Evolutionary conservation across 2,329 filamentous ascomycete species (phyloP).

Genomic region (Sporothrix schenckii): DNA sequence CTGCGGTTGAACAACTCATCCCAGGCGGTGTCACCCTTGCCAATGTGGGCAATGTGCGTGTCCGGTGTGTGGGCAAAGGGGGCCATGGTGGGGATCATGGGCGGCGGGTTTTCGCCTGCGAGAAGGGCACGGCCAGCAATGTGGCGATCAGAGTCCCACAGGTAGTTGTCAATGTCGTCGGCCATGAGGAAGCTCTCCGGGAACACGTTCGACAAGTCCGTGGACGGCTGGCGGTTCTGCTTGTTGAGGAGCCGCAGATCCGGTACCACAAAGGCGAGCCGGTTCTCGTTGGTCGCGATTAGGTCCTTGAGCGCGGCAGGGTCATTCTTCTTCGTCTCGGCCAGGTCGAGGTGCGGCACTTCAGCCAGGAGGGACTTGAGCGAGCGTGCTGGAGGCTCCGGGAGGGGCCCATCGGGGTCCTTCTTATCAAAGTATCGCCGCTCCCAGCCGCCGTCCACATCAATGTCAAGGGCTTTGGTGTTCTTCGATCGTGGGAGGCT

Average conservation of each 20-base stretch:
- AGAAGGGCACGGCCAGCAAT: conserved; percentile 51
- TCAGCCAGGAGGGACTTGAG: conserved; percentile 55
- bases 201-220: conserved; percentile 40
- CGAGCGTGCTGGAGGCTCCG: conserved; percentile 53
- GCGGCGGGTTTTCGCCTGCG: conserved; percentile 38
- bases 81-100: conserved; percentile 54
- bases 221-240: conserved; percentile 39
- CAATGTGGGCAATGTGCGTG: conserved; percentile 35
- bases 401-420: conserved; percentile 79
- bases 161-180: conserved; percentile 73
- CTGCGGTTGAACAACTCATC: conserved; percentile 42
- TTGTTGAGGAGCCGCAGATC: conserved; percentile 47
- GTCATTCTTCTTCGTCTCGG: conserved; percentile 63
- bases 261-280: conserved; percentile 35
- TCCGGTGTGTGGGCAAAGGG: conserved; percentile 49
- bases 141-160: conserved; percentile 63
- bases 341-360: conserved; percentile 56
- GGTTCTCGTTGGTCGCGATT: conserved; percentile 45
- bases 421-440: conserved; percentile 76
- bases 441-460: conserved; percentile 61
- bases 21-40: conserved; percentile 40
- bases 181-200: conserved; percentile 69
- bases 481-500: conserved; percentile 50
- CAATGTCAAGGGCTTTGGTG: conserved; percentile 69
- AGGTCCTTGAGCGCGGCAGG: conserved; percentile 59